phyloP scores from a whole-genome alignment of 139 green algal species.

The Chlamydomonas sp. region DNA sequence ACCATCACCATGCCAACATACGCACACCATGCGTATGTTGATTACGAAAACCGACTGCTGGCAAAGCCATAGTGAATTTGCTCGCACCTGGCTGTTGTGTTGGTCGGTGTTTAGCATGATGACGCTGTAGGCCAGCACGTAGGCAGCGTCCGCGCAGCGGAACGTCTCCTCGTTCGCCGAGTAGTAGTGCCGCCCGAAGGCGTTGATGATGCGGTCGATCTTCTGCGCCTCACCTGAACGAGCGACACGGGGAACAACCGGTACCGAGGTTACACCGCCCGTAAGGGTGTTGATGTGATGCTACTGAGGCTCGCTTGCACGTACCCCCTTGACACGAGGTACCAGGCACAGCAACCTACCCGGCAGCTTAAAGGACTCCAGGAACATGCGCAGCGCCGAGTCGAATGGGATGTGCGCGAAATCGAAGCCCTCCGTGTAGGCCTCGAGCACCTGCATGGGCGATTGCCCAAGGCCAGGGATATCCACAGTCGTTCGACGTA shows the following conservation, averaged over 20 bases:
- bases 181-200: constrained; percentile 57
- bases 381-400: constrained; percentile 83
- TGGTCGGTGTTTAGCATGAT: constrained; percentile 99
- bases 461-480: not conserved
- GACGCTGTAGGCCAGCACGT: constrained; percentile 97
- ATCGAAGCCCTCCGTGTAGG: constrained; percentile 91
- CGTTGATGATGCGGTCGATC: constrained; percentile 96
- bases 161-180: constrained; percentile 51
- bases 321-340: too few relatives aligned
- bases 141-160: constrained; percentile 71
- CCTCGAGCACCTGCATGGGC: constrained; percentile 85
- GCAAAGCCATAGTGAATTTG: not conserved
- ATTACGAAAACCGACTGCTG: not conserved
- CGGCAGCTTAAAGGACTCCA: constrained; percentile 86
- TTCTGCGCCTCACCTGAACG: constrained; percentile 95
- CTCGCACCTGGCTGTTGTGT: constrained; percentile 82
- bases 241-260: not conserved
- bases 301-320: too few relatives aligned
- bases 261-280: not conserved
- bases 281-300: too few relatives aligned
- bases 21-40: not conserved
- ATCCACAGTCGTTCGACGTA: not conserved
- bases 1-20: not conserved
- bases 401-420: constrained; percentile 90
- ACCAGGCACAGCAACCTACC: constrained; percentile 9